Base-by-base conservation (phyloP, 2,329 filamentous ascomycete species). In the Hypoxylon sp. region DNA sequence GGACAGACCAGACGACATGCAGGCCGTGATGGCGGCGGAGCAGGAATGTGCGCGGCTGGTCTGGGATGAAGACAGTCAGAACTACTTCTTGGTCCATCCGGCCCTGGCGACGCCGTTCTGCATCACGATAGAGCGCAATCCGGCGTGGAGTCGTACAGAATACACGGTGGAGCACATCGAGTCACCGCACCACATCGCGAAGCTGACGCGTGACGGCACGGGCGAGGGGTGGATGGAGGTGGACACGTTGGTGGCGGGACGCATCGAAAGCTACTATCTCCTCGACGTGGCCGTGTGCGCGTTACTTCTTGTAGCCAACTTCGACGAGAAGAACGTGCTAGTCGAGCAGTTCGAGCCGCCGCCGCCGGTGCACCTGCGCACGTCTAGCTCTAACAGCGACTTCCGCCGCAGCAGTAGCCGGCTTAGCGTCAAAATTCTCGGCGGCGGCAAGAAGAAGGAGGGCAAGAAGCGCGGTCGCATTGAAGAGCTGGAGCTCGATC, bases 31-130 rank as follows among this genome's bases (percentile, higher is more conserved):
- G 60, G 85, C 88, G 32, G 90, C 90, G 0, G 87, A 91, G 73
- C 83, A 85, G 30, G 90, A 93, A 77, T 88, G 87, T 69, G 91
- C 87, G 22, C 84, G 88, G 2, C 84, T 94, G 1, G 86, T 91
- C n/a, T 93, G 89, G 85, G 87, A 90, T 71, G 84, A 85, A 28
- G 87, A 90, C 71, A 83, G 80, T 59, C 75, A 77, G 5, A 84
- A 79, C 69, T 84, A 88, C 74, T 90, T 86, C 74, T 79, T 90
- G n/a, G 86, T 85, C 26, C 87, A 89, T 72, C 86, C 86, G 1
- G 84, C 86, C 0, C 80, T 89, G 17, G 84, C 85, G n/a, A 84
- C 85, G 43, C 87, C 87, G 0, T 90, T 90, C 73, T 84, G 85
- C 73, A 79, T 89, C 34, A 83, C 84, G 0, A 79, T 89, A 47